A percentile compares a stretch with the other conserved stretches of the same genome.
These are phyloP conservation scores for Aspergillus ellipticus DNA, from an alignment of 495 filamentous ascomycete genomes.

Conservation along the genomic window DNA sequence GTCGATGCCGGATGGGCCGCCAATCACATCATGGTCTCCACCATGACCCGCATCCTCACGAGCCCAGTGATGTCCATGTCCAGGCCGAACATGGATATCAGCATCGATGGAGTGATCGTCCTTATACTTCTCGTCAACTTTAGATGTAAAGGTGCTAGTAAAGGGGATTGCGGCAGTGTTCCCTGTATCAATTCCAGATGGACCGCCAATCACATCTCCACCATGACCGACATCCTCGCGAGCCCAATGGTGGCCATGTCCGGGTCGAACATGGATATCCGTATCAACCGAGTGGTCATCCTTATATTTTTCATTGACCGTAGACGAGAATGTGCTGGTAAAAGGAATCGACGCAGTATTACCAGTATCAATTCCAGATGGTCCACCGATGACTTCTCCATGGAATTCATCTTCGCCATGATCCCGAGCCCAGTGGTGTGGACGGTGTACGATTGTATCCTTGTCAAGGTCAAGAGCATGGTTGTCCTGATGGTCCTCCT, in stretches of 20 bases:
- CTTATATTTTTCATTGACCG: slow-evolving; percentile 17
- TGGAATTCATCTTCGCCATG: no score
- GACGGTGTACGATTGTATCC: not conserved
- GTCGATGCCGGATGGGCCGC: slow-evolving; percentile 5
- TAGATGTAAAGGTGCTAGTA: slow-evolving; percentile 12
- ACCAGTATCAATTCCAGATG: not conserved
- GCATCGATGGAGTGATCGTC: slow-evolving; percentile 30
- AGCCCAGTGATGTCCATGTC: no score
- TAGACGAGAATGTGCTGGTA: slow-evolving; percentile 17
- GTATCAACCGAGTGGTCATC: slow-evolving; percentile 27
- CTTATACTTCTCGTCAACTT: slow-evolving; percentile 21
- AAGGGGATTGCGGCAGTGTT: slow-evolving; percentile 8
- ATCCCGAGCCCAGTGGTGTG: not conserved
- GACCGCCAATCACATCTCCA: slow-evolving; percentile 7
- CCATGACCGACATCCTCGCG: not conserved
- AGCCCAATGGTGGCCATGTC: not conserved
- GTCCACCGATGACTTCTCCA: not conserved
- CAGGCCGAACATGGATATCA: no score
- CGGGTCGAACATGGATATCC: slow-evolving; percentile 1
- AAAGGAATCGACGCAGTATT: slow-evolving; percentile 20
- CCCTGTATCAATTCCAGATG: slow-evolving; percentile 24
- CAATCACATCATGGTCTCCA: no score
- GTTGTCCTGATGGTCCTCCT: not conserved
- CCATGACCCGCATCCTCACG: no score
- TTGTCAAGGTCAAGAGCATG: slow-evolving; percentile 5